phyloP scores from a whole-genome alignment of 2,329 filamentous ascomycete genomes.

The Neocatenulostroma microsporum region DNA sequence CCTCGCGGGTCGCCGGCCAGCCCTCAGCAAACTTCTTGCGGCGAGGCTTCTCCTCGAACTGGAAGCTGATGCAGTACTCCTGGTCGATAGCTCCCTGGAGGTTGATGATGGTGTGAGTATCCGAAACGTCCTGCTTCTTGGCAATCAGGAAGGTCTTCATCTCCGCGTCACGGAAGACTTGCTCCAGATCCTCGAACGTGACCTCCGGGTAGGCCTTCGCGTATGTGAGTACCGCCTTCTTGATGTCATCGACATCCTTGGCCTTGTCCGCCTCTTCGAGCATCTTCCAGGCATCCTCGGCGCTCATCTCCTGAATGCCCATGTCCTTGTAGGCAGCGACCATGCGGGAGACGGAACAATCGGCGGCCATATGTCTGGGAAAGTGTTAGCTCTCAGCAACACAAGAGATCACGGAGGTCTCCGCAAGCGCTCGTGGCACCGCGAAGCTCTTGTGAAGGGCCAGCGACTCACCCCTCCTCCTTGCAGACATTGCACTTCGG shows the following conservation, averaged over 20 bases:
- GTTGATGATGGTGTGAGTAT: constrained; percentile 62
- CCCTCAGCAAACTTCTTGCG: constrained; percentile 39
- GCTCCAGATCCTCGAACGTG: constrained; percentile 56
- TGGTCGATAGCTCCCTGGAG: constrained; percentile 55
- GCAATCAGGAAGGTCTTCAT: constrained; percentile 57
- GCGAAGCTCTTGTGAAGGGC: constrained; percentile 14
- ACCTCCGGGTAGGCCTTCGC: constrained; percentile 52
- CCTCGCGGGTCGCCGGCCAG: constrained; percentile 44
- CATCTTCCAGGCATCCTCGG: constrained; percentile 52
- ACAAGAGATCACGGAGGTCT: no score
- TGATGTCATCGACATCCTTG: constrained; percentile 50
- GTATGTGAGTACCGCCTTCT: constrained; percentile 42
- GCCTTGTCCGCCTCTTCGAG: constrained; percentile 47
- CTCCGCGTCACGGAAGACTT: constrained; percentile 47
- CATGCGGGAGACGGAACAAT: constrained; percentile 54
- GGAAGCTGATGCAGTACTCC: constrained; percentile 45
- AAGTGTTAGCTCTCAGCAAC: no score
- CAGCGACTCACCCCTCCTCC: constrained; percentile 44
- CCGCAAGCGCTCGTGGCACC: not conserved
- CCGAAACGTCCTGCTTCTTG: constrained; percentile 46
- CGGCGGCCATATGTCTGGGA: constrained; percentile 41
- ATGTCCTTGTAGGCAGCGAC: constrained; percentile 47
- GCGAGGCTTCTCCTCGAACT: constrained; percentile 39
- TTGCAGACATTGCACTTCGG: constrained; percentile 54
- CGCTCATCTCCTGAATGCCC: constrained; percentile 21